Base-by-base conservation (phyloP, 169 alveolate species). In the Plasmodium coatneyi region DNA sequence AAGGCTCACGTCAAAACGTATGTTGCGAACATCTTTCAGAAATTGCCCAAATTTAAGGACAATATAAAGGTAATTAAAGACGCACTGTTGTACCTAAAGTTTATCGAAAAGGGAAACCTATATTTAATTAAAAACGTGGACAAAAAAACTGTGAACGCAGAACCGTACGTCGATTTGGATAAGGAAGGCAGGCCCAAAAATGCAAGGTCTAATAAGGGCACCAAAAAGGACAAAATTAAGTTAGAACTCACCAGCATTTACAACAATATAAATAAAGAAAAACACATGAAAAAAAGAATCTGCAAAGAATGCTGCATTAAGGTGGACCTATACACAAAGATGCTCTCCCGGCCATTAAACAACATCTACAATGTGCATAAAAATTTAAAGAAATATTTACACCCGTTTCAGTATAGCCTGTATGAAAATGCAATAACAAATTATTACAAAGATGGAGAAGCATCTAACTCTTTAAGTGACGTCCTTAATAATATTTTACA, bases 241-340 rank as follows among this genome's bases (percentile, higher is more conserved):
- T 60, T 86, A 74, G 86, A 86, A 86, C 60, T 86, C 28, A 86
- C 93, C 12, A 86, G 93, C 60, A 86, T 86, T 39, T 86, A 86
- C 70, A 86, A 86, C 66, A 86, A 86, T 25, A 86, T 86, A 46
- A 86, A 86, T 86, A 86, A 86, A 86, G 93, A 86, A 86, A 86
- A 86, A 86, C 93, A 86, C 71, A 86, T 80, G 10, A 86, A 86
- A 86, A 86, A 86, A 86, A 86, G 93, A 49, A 86, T 86, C 78
- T 86, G 93, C 43, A 86, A 86, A 86, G 93, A 86, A 56, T 86
- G 93, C 30, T 86, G 86, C 66, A 86, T 86, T 74, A 86, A 86
- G 80, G 52, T 86, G 41, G 93, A 86, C 54, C 80, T 86, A 86
- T 86, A 86, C 66, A 86, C 93, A 19, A 86, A 86, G 66, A 54